phyloP scores from a whole-genome alignment of 352 stramenopile species.

The Pythium aphanidermatum region DNA sequence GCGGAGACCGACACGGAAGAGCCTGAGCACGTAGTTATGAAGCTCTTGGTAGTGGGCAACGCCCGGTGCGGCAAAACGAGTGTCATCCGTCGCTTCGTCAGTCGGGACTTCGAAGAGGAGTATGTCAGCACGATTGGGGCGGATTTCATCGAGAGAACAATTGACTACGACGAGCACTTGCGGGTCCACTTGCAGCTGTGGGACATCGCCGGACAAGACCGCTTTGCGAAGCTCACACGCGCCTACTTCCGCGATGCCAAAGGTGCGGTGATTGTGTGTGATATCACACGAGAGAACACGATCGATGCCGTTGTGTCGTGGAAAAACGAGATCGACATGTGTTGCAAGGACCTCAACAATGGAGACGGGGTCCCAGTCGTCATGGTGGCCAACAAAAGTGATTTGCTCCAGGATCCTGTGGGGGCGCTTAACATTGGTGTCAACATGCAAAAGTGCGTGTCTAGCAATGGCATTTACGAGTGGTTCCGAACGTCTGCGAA shows the following conservation, averaged over 20 bases:
- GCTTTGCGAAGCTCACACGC: conserved; percentile 84
- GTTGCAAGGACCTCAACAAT: conserved; percentile 40
- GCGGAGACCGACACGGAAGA: conserved; percentile 3
- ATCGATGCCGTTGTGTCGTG: conserved; percentile 79
- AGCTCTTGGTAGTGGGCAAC: conserved; percentile 84
- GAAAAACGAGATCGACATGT: conserved; percentile 77
- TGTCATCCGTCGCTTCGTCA: conserved; percentile 72
- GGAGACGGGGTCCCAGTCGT: conserved; percentile 57
- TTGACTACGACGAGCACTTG: conserved; percentile 51
- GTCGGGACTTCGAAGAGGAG: conserved; percentile 63
- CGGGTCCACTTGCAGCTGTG: conserved; percentile 77
- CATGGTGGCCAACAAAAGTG: conserved; percentile 84
- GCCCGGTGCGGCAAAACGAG: conserved; percentile 87
- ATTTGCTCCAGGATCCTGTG: conserved; percentile 64
- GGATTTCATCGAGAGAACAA: conserved; percentile 80
- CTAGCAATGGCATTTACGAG: conserved; percentile 62
- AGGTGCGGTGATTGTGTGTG: conserved; percentile 81
- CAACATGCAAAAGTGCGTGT: conserved; percentile 83
- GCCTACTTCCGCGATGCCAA: conserved; percentile 81
- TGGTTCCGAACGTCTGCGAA: conserved; percentile 78
- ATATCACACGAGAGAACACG: conserved; percentile 82
- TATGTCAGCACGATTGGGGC: conserved; percentile 85
- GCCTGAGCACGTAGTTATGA: conserved; percentile 63
- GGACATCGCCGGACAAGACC: conserved; percentile 86
- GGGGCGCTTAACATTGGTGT: conserved; percentile 65